Base-by-base conservation (phyloP, 345 rosid species). In the Salix dunnii region DNA sequence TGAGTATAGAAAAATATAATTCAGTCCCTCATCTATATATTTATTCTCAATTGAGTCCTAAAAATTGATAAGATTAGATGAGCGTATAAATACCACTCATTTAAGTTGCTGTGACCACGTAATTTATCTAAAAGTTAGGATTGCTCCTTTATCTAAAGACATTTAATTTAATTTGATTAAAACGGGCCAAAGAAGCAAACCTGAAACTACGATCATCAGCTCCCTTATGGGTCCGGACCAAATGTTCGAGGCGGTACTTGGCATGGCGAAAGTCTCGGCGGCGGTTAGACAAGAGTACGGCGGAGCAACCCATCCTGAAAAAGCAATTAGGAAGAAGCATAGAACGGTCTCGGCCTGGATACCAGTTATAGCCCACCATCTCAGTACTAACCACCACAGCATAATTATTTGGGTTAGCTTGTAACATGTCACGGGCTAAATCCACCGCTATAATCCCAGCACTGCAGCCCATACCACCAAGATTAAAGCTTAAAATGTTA, bases 381-480 rank as follows among this genome's bases (percentile, higher is more conserved):
- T 96, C 97, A 5, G 97, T 89, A 36, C 97, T 93, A 71, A 93
- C 97, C 12, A 93, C 96, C 4, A 96, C 89, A 2, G 97, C 98
- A 25, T 88, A 90, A 58, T 88, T 93, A 20, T 89, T 92, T 0
- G 93, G 94, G 81, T 87, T 92, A n/a, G 97, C 91, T 80, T 90
- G 94, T 76, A 93, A 84, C 92, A 96, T 96, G 84, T 96, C 99
- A 13, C 94, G 85, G 60, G 98, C 98, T 72, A 96, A 82, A 72
- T 96, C 99, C n/a, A 90, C 70, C 0, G 86, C 89, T 21, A 93
- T 96, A 79, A 96, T 80, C 83, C 98, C 94, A 0, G 96, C 97
- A 36, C 98, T 91, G 82, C 98, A 96, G 1, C 99, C 98, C 99
- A 96, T 93, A 0, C 98, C 97, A 3, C 98, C 99, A 0, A 96